These are phyloP conservation scores for Meyerozyma elateridarum DNA, from an alignment of 1,139 yeast species.

Conservation along the genomic window DNA sequence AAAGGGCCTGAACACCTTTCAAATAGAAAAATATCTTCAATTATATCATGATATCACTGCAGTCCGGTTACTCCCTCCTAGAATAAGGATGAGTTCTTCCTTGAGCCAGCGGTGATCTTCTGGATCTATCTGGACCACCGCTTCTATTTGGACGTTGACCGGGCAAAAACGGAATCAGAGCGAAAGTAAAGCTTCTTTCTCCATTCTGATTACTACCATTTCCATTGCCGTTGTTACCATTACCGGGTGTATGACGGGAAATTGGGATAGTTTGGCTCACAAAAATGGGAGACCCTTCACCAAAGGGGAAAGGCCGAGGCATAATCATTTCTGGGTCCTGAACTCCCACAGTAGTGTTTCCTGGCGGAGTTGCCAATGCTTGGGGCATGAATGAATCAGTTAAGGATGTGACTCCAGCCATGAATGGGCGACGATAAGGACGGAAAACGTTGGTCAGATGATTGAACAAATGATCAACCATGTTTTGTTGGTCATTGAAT, in stretches of 20 bases:
- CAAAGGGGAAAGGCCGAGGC: slow-evolving; percentile 31
- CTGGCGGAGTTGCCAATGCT: slow-evolving; percentile 29
- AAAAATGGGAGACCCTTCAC: slow-evolving; percentile 2
- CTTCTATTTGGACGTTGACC: too few species aligned
- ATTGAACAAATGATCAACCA: slow-evolving; percentile 22
- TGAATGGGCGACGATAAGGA: slow-evolving; percentile 32
- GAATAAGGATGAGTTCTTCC: slow-evolving; percentile 1
- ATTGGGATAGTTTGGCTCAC: slow-evolving; percentile 3
- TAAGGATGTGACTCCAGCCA: slow-evolving; percentile 37
- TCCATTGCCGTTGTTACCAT: slow-evolving; percentile 3
- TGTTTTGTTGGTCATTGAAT: slow-evolving; percentile 15
- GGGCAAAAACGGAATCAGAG: too few species aligned
- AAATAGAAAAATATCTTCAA: too few species aligned
- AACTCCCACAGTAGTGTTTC: slow-evolving; percentile 5
- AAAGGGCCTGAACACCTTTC: too few species aligned
- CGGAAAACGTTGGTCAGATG: slow-evolving; percentile 37
- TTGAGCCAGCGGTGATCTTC: slow-evolving; percentile 3
- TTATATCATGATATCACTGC: too few species aligned
- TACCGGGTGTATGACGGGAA: too few species aligned
- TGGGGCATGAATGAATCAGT: slow-evolving; percentile 40
- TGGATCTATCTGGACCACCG: slow-evolving; percentile 3
- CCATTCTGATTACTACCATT: slow-evolving; percentile 5
- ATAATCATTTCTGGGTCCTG: slow-evolving; percentile 26
- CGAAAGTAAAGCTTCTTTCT: too few species aligned
- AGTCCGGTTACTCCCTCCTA: too few species aligned